A percentile compares a stretch with the other conserved stretches of the same genome.
These are phyloP conservation scores for Apostasia shenzhenica DNA, from an alignment of 106 monocot genomes.

Conservation along the genomic window DNA sequence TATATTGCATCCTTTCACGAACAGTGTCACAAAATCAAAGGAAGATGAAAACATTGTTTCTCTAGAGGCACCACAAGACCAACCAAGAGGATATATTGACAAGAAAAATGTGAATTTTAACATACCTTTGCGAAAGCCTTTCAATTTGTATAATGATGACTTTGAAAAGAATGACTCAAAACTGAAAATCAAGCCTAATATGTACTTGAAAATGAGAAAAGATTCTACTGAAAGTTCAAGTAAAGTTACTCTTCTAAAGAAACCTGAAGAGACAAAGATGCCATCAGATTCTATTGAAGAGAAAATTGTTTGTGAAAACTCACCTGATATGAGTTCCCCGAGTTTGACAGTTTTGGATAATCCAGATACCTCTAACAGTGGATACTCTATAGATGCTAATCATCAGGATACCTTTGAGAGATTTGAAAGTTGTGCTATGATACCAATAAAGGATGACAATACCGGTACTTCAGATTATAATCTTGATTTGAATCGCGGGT, in stretches of 20 bases:
- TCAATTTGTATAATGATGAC: constrained; percentile 38
- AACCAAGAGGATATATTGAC: background rate
- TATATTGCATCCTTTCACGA: constrained; percentile 30
- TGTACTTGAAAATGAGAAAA: constrained; percentile 64
- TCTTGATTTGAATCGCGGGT: background rate
- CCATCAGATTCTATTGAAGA: constrained; percentile 20
- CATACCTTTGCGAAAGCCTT: constrained; percentile 62
- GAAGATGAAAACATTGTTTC: constrained; percentile 4
- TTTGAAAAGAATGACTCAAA: constrained; percentile 32
- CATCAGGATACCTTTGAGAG: constrained; percentile 3
- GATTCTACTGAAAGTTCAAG: constrained; percentile 21
- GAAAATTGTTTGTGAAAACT: constrained; percentile 2
- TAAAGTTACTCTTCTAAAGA: constrained; percentile 57
- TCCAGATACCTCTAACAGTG: constrained; percentile 1
- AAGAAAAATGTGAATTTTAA: constrained; percentile 9
- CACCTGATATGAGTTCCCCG: background rate
- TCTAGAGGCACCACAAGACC: constrained; percentile 2
- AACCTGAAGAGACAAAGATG: constrained; percentile 49
- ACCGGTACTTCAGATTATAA: constrained; percentile 12
- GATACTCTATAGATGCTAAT: constrained; percentile 3
- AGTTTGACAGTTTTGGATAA: background rate
- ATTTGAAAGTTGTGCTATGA: background rate
- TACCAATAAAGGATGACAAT: background rate
- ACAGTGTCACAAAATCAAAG: constrained; percentile 10
- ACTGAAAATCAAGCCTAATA: constrained; percentile 56